A percentile compares a stretch with the other conserved stretches of the same genome.
phyloP scores from a whole-genome alignment of 768 basidiomycete genomes.

The Pleurotus salmoneostramineus region DNA sequence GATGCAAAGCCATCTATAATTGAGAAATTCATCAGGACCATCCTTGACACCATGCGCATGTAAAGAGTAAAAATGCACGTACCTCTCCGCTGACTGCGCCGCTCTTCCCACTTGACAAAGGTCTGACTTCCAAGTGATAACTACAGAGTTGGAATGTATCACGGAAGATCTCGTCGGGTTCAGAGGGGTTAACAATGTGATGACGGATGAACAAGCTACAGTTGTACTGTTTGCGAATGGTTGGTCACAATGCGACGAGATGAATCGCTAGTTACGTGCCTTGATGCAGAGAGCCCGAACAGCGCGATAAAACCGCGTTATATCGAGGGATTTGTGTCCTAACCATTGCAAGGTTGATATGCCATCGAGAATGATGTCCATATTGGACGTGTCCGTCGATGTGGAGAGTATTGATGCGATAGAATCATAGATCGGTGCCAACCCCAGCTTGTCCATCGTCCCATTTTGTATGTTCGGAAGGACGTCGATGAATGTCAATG shows the following conservation, averaged over 20 bases:
- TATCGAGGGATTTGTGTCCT: conserved; percentile 47
- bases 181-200: conserved; percentile 51
- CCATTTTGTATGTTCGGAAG: conserved; percentile 29
- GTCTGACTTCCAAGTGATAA: conserved; percentile 69
- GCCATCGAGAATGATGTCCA: conserved; percentile 68
- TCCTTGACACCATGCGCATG: too few relatives aligned
- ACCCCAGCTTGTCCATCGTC: conserved; percentile 15
- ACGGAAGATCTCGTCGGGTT: conserved; percentile 58
- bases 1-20: conserved; percentile 59
- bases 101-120: conserved; percentile 71
- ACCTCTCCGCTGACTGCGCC: conserved; percentile 80
- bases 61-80: conserved; percentile 10
- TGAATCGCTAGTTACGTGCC: conserved; percentile 28
- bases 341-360: conserved; percentile 69
- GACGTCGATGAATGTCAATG: conserved; percentile 55
- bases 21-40: neutral
- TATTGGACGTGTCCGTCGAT: conserved; percentile 7
- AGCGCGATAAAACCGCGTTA: conserved; percentile 58
- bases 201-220: conserved; percentile 61
- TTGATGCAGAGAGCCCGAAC: conserved; percentile 51
- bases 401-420: conserved; percentile 22
- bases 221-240: conserved; percentile 33
- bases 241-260: neutral
- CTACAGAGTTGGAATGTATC: conserved; percentile 58
- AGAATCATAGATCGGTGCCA: conserved; percentile 31